Conservation (phyloP, 2,329 filamentous ascomycete species). For the Fusarium udum region DNA sequence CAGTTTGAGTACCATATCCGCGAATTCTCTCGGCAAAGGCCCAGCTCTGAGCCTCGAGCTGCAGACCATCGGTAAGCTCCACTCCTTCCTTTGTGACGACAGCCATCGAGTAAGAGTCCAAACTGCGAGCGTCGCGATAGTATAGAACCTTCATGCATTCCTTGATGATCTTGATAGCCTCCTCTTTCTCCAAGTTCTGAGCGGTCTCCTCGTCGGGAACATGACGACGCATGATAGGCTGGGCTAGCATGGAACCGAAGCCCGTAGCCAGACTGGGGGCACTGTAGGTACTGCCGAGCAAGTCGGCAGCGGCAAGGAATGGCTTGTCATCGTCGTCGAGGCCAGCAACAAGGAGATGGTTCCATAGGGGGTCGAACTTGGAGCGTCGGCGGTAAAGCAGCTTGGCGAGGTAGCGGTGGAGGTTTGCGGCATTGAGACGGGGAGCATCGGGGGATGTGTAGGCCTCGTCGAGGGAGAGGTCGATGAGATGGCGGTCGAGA, state of each 20-base stretch:
- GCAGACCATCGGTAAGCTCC: conserved; percentile 82
- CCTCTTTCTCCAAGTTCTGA: conserved; percentile 75
- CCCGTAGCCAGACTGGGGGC: conserved; percentile 91
- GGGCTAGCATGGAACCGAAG: conserved; percentile 90
- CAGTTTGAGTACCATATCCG: conserved; percentile 90
- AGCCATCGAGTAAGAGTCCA: conserved; percentile 91
- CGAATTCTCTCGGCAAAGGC: conserved; percentile 94
- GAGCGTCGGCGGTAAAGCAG: conserved; percentile 94
- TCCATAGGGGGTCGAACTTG: conserved; percentile 98
- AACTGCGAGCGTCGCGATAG: conserved; percentile 93
- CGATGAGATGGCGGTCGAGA: conserved; percentile 88
- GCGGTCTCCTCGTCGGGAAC: conserved; percentile 86
- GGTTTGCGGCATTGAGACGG: conserved; percentile 85
- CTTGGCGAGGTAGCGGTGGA: conserved; percentile 96
- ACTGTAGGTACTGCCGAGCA: conserved; percentile 91
- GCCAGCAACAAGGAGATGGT: conserved; percentile 90
- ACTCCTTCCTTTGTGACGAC: conserved; percentile 90
- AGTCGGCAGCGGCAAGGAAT: conserved; percentile 90
- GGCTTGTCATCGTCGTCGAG: conserved; percentile 82
- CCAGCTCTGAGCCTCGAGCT: conserved; percentile 97
- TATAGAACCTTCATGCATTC: conserved; percentile 99
- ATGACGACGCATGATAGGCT: conserved; percentile 86
- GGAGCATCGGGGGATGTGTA: conserved; percentile 65
- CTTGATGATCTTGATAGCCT: conserved; percentile 82
- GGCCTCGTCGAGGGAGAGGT: conserved; percentile 87